These are phyloP conservation scores for Asterophora parasitica DNA, from an alignment of 768 basidiomycete genomes.

Conservation along the genomic window DNA sequence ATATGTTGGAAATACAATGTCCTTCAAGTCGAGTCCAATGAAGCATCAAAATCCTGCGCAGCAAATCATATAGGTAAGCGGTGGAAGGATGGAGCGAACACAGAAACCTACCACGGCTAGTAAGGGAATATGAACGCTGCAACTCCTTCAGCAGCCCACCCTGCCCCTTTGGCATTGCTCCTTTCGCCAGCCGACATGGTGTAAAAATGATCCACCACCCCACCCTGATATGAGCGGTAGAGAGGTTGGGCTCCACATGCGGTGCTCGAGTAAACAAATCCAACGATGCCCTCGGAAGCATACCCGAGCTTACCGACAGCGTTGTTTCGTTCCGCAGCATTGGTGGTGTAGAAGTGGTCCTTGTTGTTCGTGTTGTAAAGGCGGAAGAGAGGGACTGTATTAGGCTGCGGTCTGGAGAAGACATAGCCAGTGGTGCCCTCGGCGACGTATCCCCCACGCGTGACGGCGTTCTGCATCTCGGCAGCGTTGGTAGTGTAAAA, in stretches of 20 bases:
- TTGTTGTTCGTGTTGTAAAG: constrained; percentile 9
- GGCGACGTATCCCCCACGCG: constrained; percentile 3
- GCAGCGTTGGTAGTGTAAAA: constrained; percentile 10
- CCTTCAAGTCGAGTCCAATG: too few relatives aligned
- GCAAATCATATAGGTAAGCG: too few relatives aligned
- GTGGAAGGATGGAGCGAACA: too few relatives aligned
- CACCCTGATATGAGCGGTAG: constrained; percentile 15
- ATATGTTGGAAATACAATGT: too few relatives aligned
- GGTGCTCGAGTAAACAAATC: constrained; percentile 14
- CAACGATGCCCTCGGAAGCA: constrained; percentile 14
- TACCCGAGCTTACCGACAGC: constrained; percentile 12
- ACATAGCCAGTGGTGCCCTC: constrained; percentile 14
- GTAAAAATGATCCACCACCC: constrained; percentile 18
- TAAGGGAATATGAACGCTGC: constrained; percentile 2
- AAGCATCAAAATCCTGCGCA: too few relatives aligned
- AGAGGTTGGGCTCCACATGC: constrained; percentile 13
- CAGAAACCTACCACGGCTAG: background rate
- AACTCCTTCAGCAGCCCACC: constrained; percentile 4
- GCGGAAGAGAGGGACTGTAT: constrained; percentile 19
- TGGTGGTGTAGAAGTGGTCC: constrained; percentile 22
- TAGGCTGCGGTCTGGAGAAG: constrained; percentile 6
- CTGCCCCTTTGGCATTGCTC: background rate
- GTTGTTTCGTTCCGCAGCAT: constrained; percentile 11
- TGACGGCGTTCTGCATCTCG: constrained; percentile 4
- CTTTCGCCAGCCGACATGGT: constrained; percentile 11